A percentile compares a stretch with the other conserved stretches of the same genome.
Evolutionary conservation across 495 filamentous ascomycete species (phyloP).

Genomic region (Bombardia bombarda): DNA sequence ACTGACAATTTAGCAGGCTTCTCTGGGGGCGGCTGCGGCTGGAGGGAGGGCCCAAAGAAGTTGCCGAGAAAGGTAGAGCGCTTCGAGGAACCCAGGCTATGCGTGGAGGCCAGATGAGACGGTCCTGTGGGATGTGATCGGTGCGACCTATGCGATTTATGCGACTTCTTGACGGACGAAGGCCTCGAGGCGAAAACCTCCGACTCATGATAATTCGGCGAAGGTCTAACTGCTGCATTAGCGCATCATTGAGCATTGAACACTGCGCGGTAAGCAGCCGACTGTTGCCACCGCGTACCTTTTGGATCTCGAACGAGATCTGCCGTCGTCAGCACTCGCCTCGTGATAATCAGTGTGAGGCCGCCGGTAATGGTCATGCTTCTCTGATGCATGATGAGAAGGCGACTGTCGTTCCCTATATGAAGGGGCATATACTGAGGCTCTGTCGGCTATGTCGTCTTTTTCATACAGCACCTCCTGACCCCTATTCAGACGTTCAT

Average conservation of each 20-base stretch:
- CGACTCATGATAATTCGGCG: slow-evolving; percentile 31
- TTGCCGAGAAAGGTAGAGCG: slow-evolving; percentile 28
- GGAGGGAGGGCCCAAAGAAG: slow-evolving; percentile 23
- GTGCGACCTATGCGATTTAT: too few relatives aligned
- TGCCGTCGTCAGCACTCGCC: slow-evolving; percentile 21
- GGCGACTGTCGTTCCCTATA: slow-evolving; percentile 9
- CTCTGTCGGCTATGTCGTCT: slow-evolving; percentile 4
- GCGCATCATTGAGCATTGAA: not conserved
- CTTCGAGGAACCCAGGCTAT: slow-evolving; percentile 31
- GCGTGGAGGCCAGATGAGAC: slow-evolving; percentile 28
- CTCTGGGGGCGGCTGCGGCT: slow-evolving; percentile 18
- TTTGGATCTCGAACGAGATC: slow-evolving; percentile 25
- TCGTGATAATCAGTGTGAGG: slow-evolving; percentile 2
- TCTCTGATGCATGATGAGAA: slow-evolving; percentile 12
- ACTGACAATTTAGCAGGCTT: slow-evolving; percentile 29
- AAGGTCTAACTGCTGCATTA: slow-evolving; percentile 16
- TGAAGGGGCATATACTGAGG: slow-evolving; percentile 14
- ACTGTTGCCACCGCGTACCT: slow-evolving; percentile 29
- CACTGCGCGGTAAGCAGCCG: slow-evolving; percentile 1
- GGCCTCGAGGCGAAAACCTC: slow-evolving; percentile 20
- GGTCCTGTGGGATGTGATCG: slow-evolving; percentile 26
- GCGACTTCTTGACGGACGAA: slow-evolving; percentile 19
- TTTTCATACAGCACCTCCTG: slow-evolving; percentile 18
- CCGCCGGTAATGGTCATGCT: slow-evolving; percentile 1
- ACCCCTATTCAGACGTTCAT: slow-evolving; percentile 17